Percentiles rank a stretch among this genome's conserved stretches.
phyloP scores from a whole-genome alignment of 192 early-diverging fungal genomes.

The Linnemannia exigua region DNA sequence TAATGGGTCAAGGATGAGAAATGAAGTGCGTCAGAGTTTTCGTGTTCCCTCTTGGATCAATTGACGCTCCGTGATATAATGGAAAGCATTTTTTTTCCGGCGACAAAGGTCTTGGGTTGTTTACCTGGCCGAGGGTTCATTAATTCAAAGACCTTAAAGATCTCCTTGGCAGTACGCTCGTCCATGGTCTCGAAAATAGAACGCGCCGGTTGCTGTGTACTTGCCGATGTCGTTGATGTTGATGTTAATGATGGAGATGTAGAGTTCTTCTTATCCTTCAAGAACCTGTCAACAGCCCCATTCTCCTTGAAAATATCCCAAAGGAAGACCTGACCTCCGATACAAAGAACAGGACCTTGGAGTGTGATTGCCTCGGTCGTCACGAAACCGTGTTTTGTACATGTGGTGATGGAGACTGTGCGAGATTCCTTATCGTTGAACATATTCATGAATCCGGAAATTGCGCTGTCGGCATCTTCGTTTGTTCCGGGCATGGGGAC shows the following conservation, averaged over 20 bases:
- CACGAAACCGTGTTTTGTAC: constrained; percentile 70
- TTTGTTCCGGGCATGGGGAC: constrained; percentile 31
- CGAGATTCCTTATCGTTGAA: constrained; percentile 62
- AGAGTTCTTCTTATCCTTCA: not conserved
- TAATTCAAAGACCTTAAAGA: constrained; percentile 69
- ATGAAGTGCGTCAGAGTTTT: not conserved
- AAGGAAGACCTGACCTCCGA: constrained; percentile 68
- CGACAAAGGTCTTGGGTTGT: not conserved
- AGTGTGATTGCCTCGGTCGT: constrained; percentile 62
- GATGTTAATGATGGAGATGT: constrained; percentile 1
- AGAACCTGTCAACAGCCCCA: constrained; percentile 22
- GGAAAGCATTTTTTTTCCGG: not conserved
- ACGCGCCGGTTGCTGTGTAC: constrained; percentile 4
- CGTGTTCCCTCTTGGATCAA: not conserved
- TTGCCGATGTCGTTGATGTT: not conserved
- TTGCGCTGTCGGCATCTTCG: constrained; percentile 51
- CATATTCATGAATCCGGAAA: constrained; percentile 70
- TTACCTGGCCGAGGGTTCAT: constrained; percentile 71
- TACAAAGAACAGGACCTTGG: constrained; percentile 63
- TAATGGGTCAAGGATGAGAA: constrained; percentile 17
- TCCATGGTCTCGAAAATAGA: constrained; percentile 51
- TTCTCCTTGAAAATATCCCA: constrained; percentile 65
- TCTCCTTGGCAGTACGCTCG: constrained; percentile 60
- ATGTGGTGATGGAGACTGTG: constrained; percentile 58
- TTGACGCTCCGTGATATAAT: not conserved